phyloP scores from a whole-genome alignment of 2,329 filamentous ascomycete species.

The Aplosporella prunicola region DNA sequence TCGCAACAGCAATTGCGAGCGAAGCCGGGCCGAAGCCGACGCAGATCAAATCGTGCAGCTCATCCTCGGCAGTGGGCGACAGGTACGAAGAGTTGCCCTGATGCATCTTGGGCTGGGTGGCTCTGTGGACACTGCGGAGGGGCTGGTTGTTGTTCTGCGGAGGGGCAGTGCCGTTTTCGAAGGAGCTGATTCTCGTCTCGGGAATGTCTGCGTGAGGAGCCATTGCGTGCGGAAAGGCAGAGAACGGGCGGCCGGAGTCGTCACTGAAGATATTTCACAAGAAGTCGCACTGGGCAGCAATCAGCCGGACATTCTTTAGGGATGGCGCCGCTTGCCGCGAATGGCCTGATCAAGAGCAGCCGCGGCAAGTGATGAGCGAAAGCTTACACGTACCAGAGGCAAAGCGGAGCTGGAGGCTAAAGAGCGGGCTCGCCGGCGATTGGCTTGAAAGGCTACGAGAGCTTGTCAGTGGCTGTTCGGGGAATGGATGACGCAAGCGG shows the following conservation, averaged over 20 bases:
- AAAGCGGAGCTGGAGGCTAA: too few relatives aligned
- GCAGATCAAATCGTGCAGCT: constrained; percentile 76
- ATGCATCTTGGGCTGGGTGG: constrained; percentile 12
- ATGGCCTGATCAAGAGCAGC: too few relatives aligned
- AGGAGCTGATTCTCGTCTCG: constrained; percentile 8
- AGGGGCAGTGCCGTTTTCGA: constrained; percentile 2
- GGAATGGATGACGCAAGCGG: too few relatives aligned
- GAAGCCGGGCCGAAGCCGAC: constrained; percentile 90
- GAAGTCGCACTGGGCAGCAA: too few relatives aligned
- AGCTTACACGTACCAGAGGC: too few relatives aligned
- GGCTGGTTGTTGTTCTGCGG: constrained; percentile 11
- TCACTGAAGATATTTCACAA: constrained; percentile 6
- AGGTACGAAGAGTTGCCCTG: constrained; percentile 35
- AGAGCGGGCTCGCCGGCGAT: too few relatives aligned
- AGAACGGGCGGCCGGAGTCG: not conserved
- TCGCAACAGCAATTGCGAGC: constrained; percentile 76
- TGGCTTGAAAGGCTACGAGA: too few relatives aligned
- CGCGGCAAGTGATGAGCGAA: too few relatives aligned
- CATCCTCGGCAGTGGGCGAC: constrained; percentile 46
- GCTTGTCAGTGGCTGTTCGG: too few relatives aligned
- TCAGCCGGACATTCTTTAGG: too few relatives aligned
- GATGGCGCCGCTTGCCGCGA: too few relatives aligned
- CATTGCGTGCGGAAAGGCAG: constrained; percentile 17
- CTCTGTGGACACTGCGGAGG: constrained; percentile 9
- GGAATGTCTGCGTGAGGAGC: constrained; percentile 26